A percentile compares a stretch with the other conserved stretches of the same genome.
Conservation (phyloP, 179 eudicot genomes). For the Gypsophila paniculata region DNA sequence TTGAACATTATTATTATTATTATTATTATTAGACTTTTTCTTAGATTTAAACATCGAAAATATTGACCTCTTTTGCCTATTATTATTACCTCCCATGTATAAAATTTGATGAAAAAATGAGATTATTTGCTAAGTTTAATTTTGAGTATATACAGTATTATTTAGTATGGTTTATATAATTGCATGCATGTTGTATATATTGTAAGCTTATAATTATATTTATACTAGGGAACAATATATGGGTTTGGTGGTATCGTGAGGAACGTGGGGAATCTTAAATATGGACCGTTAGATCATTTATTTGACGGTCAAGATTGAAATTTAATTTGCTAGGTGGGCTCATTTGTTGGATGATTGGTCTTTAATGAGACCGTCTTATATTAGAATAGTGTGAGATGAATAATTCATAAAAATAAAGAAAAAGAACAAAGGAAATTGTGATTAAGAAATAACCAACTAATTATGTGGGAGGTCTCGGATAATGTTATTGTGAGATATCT, state of each 20-base stretch:
- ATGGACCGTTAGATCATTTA: slow-evolving; percentile 25
- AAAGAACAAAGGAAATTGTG: too few relatives aligned
- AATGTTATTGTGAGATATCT: too few relatives aligned
- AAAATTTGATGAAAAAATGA: neutral
- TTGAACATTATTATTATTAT: neutral
- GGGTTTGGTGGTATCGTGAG: slow-evolving; percentile 9
- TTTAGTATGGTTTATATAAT: slow-evolving; percentile 10
- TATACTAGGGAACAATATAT: slow-evolving; percentile 21
- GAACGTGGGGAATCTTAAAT: slow-evolving; percentile 25
- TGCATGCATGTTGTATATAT: slow-evolving; percentile 2
- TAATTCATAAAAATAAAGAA: too few relatives aligned
- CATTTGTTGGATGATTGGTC: neutral
- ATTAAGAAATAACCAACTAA: too few relatives aligned
- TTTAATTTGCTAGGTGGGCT: neutral
- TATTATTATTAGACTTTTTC: slow-evolving; percentile 2
- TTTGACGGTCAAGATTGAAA: slow-evolving; percentile 21
- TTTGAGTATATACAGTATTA: too few relatives aligned
- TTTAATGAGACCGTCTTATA: too few relatives aligned
- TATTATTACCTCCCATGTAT: slow-evolving; percentile 17
- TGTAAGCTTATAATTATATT: slow-evolving; percentile 16
- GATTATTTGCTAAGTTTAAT: too few relatives aligned
- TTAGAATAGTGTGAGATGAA: too few relatives aligned
- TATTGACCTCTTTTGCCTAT: slow-evolving; percentile 22
- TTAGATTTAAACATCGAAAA: slow-evolving; percentile 24
- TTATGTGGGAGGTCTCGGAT: too few relatives aligned